A percentile compares a stretch with the other conserved stretches of the same genome.
These are phyloP conservation scores for Neurospora africana DNA, from an alignment of 495 filamentous ascomycete genomes.

Conservation along the genomic window DNA sequence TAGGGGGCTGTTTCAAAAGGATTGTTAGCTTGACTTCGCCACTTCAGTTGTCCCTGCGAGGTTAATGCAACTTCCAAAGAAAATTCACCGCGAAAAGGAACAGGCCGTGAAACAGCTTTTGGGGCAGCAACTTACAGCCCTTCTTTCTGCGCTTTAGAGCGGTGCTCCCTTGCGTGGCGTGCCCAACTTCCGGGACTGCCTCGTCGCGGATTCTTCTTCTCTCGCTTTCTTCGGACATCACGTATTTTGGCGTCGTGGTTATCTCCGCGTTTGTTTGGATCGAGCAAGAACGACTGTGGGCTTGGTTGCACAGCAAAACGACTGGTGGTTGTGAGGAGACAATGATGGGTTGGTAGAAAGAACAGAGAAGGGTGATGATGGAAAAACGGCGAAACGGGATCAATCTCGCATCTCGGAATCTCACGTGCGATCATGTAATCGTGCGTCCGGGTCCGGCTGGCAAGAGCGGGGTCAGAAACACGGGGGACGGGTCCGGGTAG, in stretches of 20 bases:
- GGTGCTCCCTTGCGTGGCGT: not conserved
- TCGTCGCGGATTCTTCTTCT: not conserved
- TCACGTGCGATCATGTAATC: not conserved
- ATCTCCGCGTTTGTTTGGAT: not conserved
- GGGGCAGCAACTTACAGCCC: not conserved
- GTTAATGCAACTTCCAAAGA: not conserved
- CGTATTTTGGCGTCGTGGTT: not conserved
- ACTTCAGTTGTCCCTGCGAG: not conserved
- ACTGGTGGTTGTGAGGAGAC: not conserved
- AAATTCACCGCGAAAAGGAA: not conserved
- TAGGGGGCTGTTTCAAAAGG: not conserved
- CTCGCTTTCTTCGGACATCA: not conserved
- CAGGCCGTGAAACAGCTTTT: not conserved
- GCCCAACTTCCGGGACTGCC: not conserved
- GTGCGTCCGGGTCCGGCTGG: not conserved
- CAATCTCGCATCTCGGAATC: not conserved
- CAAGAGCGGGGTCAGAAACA: not conserved
- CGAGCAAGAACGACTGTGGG: not conserved
- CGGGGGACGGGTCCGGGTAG: not conserved
- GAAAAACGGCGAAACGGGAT: no score
- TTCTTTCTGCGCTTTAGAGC: not conserved
- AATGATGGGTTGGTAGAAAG: not conserved
- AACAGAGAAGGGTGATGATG: not conserved
- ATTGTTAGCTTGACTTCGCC: not conserved
- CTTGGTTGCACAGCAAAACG: not conserved